Percentiles rank a stretch among this genome's conserved stretches.
Evolutionary conservation across 495 filamentous ascomycete species (phyloP).

Genomic region (Sporormia fimetaria): DNA sequence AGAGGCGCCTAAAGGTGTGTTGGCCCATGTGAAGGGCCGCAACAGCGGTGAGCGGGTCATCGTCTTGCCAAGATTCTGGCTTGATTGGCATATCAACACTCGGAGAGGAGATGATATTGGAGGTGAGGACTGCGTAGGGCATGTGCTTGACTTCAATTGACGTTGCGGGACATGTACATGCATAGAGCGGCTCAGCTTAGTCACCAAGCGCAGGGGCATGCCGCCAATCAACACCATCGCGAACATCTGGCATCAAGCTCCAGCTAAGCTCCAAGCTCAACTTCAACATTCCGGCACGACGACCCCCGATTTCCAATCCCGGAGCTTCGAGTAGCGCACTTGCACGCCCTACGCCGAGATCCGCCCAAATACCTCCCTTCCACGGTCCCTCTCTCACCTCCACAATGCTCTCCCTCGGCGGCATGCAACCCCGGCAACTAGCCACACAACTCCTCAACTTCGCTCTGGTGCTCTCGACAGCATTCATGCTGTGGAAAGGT

Average conservation of each 20-base stretch:
- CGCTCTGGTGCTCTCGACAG: slow-evolving; percentile 82
- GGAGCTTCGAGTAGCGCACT: background rate
- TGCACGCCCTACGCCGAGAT: background rate
- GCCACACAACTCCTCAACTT: slow-evolving; percentile 91
- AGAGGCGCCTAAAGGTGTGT: too few species aligned
- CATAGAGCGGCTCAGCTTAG: too few species aligned
- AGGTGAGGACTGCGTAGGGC: too few species aligned
- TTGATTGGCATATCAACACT: too few species aligned
- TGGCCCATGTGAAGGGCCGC: too few species aligned
- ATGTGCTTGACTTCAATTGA: too few species aligned
- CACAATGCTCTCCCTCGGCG: slow-evolving; percentile 58
- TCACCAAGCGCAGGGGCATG: too few species aligned
- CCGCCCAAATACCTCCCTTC: background rate
- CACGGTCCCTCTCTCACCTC: background rate
- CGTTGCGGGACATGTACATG: too few species aligned
- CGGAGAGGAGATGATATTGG: too few species aligned
- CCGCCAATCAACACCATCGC: background rate
- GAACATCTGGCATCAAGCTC: slow-evolving; percentile 13
- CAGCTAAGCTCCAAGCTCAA: background rate
- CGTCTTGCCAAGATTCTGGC: too few species aligned
- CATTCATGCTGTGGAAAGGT: slow-evolving; percentile 98
- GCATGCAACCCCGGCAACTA: slow-evolving; percentile 60
- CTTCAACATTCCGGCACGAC: background rate
- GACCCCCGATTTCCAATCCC: background rate
- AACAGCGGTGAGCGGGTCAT: too few species aligned